These are phyloP conservation scores for Tricholomella constricta DNA, from an alignment of 768 basidiomycete genomes.

Conservation along the genomic window DNA sequence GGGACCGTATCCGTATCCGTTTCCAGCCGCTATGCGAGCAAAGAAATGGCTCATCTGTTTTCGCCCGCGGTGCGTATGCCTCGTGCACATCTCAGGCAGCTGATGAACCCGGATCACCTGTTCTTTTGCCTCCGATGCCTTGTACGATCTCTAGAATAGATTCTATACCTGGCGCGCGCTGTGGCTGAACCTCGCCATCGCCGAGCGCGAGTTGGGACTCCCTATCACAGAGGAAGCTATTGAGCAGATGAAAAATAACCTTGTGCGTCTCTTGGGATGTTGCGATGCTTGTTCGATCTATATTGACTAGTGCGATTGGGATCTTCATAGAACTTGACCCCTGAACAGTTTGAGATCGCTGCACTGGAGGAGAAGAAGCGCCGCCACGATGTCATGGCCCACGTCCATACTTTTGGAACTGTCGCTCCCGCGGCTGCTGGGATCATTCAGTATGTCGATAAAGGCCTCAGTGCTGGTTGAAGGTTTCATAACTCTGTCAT, in stretches of 20 bases:
- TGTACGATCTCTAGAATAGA: conserved; percentile 62
- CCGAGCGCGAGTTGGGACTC: conserved; percentile 94
- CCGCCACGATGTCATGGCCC: conserved; percentile 99
- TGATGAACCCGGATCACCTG: neutral
- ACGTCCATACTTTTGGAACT: conserved; percentile 95
- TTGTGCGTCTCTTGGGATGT: conserved; percentile 51
- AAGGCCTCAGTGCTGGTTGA: neutral
- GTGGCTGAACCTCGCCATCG: conserved; percentile 95
- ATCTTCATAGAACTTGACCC: conserved; percentile 76
- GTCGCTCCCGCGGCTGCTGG: conserved; percentile 94
- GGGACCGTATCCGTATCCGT: too few relatives aligned
- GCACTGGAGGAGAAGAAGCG: conserved; percentile 96
- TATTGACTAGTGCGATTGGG: conserved; percentile 9
- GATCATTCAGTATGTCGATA: conserved; percentile 79
- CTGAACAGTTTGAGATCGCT: conserved; percentile 88
- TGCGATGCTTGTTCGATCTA: too few relatives aligned
- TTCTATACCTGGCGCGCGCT: conserved; percentile 94
- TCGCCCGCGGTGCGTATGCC: conserved; percentile 75
- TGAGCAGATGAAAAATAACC: conserved; percentile 90
- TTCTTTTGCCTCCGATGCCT: neutral
- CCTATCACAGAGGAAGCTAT: conserved; percentile 89
- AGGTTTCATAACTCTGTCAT: neutral
- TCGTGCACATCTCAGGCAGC: neutral
- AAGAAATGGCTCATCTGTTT: conserved; percentile 97
- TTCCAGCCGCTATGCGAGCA: conserved; percentile 96